These are phyloP conservation scores for Rhodocollybia butyracea DNA, from an alignment of 768 basidiomycete species.

Conservation along the genomic window DNA sequence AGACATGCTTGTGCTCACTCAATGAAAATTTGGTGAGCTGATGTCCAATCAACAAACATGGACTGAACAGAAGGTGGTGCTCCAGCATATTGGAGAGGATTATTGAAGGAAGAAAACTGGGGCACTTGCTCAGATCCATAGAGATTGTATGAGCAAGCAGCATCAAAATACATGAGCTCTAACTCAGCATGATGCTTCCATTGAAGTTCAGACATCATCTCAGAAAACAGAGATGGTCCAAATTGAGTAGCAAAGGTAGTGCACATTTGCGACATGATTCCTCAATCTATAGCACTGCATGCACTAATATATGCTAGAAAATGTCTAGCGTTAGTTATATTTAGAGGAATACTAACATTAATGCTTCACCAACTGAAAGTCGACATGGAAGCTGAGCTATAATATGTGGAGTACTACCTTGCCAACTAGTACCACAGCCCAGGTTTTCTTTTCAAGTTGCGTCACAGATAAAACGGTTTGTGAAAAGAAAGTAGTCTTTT, in stretches of 20 bases:
- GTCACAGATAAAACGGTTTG: constrained; percentile 12
- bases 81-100: constrained; percentile 11
- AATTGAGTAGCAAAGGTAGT: constrained; percentile 12
- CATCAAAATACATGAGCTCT: constrained; percentile 14
- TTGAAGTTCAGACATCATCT: constrained; percentile 8
- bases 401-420: constrained; percentile 10
- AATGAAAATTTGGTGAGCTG: constrained; percentile 10
- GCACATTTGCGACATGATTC: constrained; percentile 12
- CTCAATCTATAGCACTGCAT: background rate
- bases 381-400: constrained; percentile 9
- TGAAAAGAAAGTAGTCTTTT: constrained; percentile 11
- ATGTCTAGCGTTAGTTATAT: background rate
- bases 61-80: constrained; percentile 12
- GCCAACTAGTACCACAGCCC: constrained; percentile 8
- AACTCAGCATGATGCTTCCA: constrained; percentile 7
- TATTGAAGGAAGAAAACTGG: constrained; percentile 10
- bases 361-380: constrained; percentile 8
- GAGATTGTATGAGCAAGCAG: constrained; percentile 8
- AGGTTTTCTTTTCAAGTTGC: background rate
- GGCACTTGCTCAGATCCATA: constrained; percentile 8
- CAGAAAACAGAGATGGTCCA: constrained; percentile 14
- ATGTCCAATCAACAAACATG: constrained; percentile 13
- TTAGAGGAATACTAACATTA: background rate
- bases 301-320: background rate
- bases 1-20: constrained; percentile 13